Evolutionary conservation across 139 green algal species (phyloP).

Genomic region (Pleodorina starrii): DNA sequence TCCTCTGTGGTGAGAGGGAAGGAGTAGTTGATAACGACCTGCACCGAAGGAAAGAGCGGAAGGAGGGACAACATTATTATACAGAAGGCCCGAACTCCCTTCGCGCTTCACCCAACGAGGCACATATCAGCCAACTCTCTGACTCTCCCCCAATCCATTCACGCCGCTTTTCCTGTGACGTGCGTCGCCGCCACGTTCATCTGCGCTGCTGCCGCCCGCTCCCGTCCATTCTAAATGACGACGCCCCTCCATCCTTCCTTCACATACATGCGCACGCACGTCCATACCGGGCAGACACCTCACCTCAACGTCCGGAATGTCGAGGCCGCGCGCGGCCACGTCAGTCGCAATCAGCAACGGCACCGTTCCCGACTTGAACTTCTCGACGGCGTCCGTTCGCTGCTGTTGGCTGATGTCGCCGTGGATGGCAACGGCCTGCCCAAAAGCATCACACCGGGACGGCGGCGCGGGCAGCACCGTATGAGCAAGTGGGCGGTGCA

Average conservation of each 20-base stretch:
- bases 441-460: too few species aligned
- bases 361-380: conserved; percentile 83
- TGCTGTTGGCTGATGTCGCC: conserved; percentile 91
- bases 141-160: too few species aligned
- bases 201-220: too few species aligned
- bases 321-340: conserved; percentile 91
- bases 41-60: not conserved
- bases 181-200: too few species aligned
- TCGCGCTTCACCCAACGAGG: not conserved
- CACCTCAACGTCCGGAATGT: conserved; percentile 88
- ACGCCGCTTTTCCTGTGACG: too few species aligned
- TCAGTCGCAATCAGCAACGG: conserved; percentile 90
- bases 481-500: too few species aligned
- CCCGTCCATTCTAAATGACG: too few species aligned
- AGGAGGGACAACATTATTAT: not conserved
- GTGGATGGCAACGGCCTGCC: conserved; percentile 83
- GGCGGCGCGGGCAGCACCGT: too few species aligned
- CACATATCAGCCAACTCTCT: too few species aligned
- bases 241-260: too few species aligned
- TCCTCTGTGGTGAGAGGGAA: conserved; percentile 98
- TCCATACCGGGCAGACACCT: too few species aligned
- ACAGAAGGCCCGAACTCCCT: not conserved
- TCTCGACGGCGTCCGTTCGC: conserved; percentile 83
- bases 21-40: conserved; percentile 98
- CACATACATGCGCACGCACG: too few species aligned